These are phyloP conservation scores for Picochlorum sp. DNA, from an alignment of 139 green algal species.

Conservation along the genomic window DNA sequence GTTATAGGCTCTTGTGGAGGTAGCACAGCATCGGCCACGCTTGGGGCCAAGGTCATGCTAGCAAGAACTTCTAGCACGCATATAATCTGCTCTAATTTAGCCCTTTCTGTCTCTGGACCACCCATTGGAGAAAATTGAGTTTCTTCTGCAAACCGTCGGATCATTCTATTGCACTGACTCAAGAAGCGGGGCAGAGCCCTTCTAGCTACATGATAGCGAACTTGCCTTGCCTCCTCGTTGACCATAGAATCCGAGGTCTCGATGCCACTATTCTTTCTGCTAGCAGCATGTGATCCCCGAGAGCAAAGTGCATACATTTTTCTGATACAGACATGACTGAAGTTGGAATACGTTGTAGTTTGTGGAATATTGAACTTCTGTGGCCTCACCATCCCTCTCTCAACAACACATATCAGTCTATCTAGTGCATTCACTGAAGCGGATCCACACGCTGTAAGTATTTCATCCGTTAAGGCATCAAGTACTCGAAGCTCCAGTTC, in stretches of 20 bases:
- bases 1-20: background rate
- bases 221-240: background rate
- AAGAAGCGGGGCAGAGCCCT: slow-evolving; percentile 63
- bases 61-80: slow-evolving; percentile 41
- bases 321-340: slow-evolving; percentile 61
- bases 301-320: slow-evolving; percentile 78
- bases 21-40: slow-evolving; percentile 27
- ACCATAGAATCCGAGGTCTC: background rate
- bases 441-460: slow-evolving; percentile 41
- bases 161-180: slow-evolving; percentile 36
- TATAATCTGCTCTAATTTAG: slow-evolving; percentile 27
- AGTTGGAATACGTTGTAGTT: slow-evolving; percentile 29
- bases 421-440: slow-evolving; percentile 29
- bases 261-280: background rate
- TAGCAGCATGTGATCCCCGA: slow-evolving; percentile 26
- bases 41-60: slow-evolving; percentile 25
- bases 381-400: slow-evolving; percentile 27
- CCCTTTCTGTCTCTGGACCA: background rate
- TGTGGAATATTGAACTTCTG: slow-evolving; percentile 8
- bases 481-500: slow-evolving; percentile 55
- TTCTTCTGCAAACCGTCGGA: slow-evolving; percentile 14
- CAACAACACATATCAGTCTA: slow-evolving; percentile 50
- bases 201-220: slow-evolving; percentile 39
- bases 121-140: background rate
- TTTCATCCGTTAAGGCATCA: slow-evolving; percentile 58